Evolutionary conservation across 805 yeast species (phyloP), one percentile per base, ranked within the genome.

Genomic region (Kluyveromyces wickerhamii): DNA sequence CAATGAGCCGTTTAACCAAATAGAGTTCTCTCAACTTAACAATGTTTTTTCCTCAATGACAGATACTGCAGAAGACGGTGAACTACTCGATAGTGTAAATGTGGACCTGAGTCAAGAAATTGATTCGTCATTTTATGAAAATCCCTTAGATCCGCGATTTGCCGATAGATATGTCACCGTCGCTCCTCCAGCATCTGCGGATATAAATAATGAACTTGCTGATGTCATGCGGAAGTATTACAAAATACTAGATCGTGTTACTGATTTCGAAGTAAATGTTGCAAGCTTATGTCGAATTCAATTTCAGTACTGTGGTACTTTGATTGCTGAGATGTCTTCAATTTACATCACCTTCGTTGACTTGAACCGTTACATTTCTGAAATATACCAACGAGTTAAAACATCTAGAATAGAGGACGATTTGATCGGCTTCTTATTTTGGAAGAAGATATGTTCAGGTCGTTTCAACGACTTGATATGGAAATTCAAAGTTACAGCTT

Each of bases 231-330:
- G 58, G 28, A 54, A 48, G 31, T 51, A 47, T 25, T 59, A 52
- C 36, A 55, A 52, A 29, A 27, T 57, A 12, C 51, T 51, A 36
- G 60, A 56, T 25, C 47, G 58, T 9, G 48, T 54, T 3, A 53
- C 51, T 29, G 62, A 57, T 38, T 57, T 57, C 39, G 61, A 57
- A 38, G 60, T 54, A 1, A 57, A 57, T 32, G 60, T 57, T 14
- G 59, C 61, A 13, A 56, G 61, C 36, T 43, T 57, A 32, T 58
- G 59, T n/a, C 41, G 62, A 24, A 52, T 57, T 10, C 61, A 57
- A 36, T 56, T 53, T 27, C 62, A 57, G 36, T 57, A 54, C 35
- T 54, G 61, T 4, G 62, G 62, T 2, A 55, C 54, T 34, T 33
- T 57, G 12, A 36, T 57, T 5, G 58, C 54, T 33, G 59, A 55